Base-by-base conservation (phyloP, 257 asterid genomes). In the Solanum chaucha region DNA sequence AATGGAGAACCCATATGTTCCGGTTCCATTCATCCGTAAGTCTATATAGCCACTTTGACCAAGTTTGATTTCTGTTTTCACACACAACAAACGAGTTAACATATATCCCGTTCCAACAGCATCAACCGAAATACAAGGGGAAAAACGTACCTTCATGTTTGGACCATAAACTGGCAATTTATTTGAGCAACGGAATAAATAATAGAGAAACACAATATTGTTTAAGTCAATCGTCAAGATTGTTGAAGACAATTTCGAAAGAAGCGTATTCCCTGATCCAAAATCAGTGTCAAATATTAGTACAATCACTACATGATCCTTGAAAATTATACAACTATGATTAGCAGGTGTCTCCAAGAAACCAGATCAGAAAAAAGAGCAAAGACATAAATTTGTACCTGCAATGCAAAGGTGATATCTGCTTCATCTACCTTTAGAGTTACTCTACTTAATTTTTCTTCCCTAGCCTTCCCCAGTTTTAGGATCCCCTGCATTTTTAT, bases 371-470 rank as follows among this genome's bases (percentile, higher is more conserved):
- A 17, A 17, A 26, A 26, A 28, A 30, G 84, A 48, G 28, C 4
- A 28, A 46, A 7, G 4, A 19, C 3, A 80, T 80, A 81, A 86
- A 46, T 5, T 46, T 34, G 4, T 88, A 94, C 99, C 98, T 94
- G 99, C 88, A 96, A 90, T 51, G 99, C 99, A 87, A 97, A 97
- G 86, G 46, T 94, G 86, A 97, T 90, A 83, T 95, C 98, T 70
- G 94, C 92, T 86, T 90, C 96, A 82, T 97, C 98, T 22, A 96
- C 92, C 86, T 92, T 94, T 65, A 97, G 59, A 41, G 97, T 82
- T 36, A 97, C 98, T 87, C 98, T 92, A 90, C 93, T 91, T 65
- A 93, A 87, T 90, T 95, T 97, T 74, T 94, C 98, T 78, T 95
- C 98, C 51, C 98, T 90, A 59, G 99, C 92, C 89, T 93, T 94